Percentiles rank a stretch among this genome's conserved stretches.
Evolutionary conservation across 768 basidiomycete species (phyloP).

Genomic region (Boletus patriciae): DNA sequence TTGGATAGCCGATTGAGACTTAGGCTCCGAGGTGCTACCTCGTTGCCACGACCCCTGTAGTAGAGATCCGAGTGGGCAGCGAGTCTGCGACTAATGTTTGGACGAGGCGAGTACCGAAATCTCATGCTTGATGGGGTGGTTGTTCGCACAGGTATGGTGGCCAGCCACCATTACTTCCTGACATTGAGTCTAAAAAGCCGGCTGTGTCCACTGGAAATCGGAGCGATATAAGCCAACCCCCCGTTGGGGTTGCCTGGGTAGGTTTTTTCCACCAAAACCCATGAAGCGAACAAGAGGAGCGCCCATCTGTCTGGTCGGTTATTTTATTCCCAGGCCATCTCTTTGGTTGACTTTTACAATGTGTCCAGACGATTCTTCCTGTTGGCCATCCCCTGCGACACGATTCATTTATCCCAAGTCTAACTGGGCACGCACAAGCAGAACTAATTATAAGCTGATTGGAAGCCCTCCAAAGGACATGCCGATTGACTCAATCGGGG

Average conservation of each 20-base stretch:
- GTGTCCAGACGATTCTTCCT: not conserved
- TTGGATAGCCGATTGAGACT: no score
- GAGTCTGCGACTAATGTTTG: no score
- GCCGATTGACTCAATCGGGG: not conserved
- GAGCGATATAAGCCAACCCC: not conserved
- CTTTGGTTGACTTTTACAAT: not conserved
- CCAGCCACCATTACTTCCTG: not conserved
- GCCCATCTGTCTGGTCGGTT: not conserved
- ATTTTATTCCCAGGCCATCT: conserved; percentile 4
- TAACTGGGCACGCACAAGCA: not conserved
- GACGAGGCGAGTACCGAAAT: no score
- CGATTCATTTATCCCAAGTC: not conserved
- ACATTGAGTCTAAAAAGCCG: not conserved
- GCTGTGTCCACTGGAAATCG: conserved; percentile 3
- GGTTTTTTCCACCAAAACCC: not conserved
- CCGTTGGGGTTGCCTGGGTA: not conserved
- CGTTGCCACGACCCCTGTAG: no score
- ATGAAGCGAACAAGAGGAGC: not conserved
- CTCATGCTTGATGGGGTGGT: no score
- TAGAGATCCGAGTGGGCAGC: no score
- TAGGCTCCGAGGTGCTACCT: no score
- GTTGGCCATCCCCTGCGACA: not conserved
- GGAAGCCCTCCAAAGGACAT: not conserved
- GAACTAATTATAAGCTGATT: not conserved
- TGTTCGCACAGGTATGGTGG: not conserved